Conservation (phyloP, 495 filamentous ascomycete species). For the Neurospora terricola region DNA sequence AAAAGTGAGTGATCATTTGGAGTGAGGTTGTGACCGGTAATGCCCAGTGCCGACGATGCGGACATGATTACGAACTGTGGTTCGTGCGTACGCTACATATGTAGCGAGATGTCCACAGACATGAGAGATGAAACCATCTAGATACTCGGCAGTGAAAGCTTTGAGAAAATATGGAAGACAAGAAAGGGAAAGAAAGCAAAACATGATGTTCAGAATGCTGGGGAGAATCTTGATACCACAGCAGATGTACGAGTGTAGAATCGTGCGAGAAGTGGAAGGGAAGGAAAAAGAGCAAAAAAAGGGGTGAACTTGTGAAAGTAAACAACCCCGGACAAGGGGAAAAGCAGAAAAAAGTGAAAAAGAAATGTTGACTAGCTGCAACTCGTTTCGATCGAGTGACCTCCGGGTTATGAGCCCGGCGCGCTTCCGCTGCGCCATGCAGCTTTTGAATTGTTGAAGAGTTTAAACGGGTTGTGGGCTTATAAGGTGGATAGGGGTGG, state of each 20-base stretch:
- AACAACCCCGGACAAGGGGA: neutral
- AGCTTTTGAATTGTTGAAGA: neutral
- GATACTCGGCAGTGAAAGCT: neutral
- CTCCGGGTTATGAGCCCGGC: conserved; percentile 18
- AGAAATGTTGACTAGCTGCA: conserved; percentile 8
- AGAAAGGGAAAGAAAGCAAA: neutral
- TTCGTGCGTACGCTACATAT: neutral
- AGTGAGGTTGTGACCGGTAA: neutral
- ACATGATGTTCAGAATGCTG: too few relatives aligned
- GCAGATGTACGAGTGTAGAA: neutral
- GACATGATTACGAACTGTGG: neutral
- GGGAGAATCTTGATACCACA: neutral
- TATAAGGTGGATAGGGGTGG: neutral
- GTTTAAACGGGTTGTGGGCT: neutral
- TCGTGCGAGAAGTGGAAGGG: neutral
- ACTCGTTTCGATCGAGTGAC: conserved; percentile 15
- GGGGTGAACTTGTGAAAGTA: neutral
- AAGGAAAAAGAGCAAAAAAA: neutral
- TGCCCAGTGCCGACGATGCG: neutral
- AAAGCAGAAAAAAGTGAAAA: neutral
- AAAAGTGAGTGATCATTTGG: neutral
- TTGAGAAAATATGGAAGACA: neutral
- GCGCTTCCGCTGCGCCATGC: conserved; percentile 16
- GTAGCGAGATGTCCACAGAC: neutral
- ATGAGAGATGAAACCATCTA: neutral